phyloP scores from a whole-genome alignment of 768 basidiomycete species.

The Favolaschia claudopus region DNA sequence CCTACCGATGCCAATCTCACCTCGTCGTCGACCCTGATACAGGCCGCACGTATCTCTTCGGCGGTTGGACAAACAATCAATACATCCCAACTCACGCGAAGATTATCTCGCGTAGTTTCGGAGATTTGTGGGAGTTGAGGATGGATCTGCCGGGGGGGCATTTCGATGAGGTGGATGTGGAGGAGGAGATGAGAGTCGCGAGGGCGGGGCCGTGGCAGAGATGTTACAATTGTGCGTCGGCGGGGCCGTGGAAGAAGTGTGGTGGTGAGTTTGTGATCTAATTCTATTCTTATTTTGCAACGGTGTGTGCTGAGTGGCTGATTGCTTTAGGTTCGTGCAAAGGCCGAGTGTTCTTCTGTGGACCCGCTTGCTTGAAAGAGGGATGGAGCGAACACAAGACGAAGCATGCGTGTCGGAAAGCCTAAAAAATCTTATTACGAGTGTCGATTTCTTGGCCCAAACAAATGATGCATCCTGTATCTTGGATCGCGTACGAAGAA shows the following conservation, averaged over 20 bases:
- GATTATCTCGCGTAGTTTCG: conserved; percentile 37
- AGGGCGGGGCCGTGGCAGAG: conserved; percentile 48
- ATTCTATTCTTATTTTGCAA: neutral
- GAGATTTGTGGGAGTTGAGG: conserved; percentile 49
- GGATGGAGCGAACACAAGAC: conserved; percentile 3
- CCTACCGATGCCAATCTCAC: conserved; percentile 45
- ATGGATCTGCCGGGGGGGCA: conserved; percentile 44
- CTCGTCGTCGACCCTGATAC: conserved; percentile 43
- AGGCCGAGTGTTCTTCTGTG: conserved; percentile 1
- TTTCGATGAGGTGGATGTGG: conserved; percentile 46
- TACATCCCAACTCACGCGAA: conserved; percentile 40
- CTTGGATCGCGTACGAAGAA: no score
- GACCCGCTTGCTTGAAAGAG: neutral
- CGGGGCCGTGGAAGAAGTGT: conserved; percentile 49
- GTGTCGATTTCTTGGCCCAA: no score
- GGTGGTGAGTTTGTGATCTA: conserved; percentile 36
- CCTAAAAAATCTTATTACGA: no score
- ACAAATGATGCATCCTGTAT: no score
- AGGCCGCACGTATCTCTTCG: conserved; percentile 47
- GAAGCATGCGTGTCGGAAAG: neutral
- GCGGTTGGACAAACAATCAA: conserved; percentile 49
- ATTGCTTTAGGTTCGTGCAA: no score
- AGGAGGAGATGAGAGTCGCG: conserved; percentile 45
- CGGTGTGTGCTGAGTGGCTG: no score
- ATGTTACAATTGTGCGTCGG: conserved; percentile 46